Evolutionary conservation across 2,329 filamentous ascomycete species (phyloP).

Genomic region (Fusarium burgessii): DNA sequence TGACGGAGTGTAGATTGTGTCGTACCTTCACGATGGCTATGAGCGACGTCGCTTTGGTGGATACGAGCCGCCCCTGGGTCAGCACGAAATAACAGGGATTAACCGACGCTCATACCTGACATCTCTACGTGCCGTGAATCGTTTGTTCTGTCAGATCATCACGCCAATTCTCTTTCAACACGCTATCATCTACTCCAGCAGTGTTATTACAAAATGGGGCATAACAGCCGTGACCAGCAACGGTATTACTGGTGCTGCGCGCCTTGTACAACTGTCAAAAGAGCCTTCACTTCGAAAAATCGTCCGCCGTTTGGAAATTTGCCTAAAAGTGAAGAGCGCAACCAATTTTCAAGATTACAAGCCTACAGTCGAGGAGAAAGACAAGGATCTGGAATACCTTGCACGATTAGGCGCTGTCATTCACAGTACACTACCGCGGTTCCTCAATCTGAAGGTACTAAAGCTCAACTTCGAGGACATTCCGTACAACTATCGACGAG

Average conservation of each 20-base stretch:
- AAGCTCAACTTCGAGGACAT: neutral
- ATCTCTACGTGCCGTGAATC: neutral
- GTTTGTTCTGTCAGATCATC: neutral
- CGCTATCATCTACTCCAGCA: neutral
- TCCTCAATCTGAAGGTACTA: neutral
- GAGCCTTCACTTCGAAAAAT: neutral
- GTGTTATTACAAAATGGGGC: neutral
- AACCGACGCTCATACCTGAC: neutral
- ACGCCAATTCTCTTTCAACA: constrained; percentile 1
- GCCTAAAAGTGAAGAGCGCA: neutral
- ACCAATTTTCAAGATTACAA: neutral
- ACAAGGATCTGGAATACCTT: neutral
- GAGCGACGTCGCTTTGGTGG: neutral
- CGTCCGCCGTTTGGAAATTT: neutral
- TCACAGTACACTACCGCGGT: neutral
- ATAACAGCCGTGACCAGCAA: neutral
- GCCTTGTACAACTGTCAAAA: neutral
- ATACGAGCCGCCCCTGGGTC: neutral
- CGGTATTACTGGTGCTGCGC: neutral
- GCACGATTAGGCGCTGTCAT: neutral
- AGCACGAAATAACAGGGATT: neutral
- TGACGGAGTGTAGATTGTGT: neutral
- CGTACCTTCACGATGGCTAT: neutral
- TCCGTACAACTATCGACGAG: neutral
- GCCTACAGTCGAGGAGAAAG: neutral